These are phyloP conservation scores for Tephrocybe sp. DNA, from an alignment of 768 basidiomycete species.

Conservation along the genomic window DNA sequence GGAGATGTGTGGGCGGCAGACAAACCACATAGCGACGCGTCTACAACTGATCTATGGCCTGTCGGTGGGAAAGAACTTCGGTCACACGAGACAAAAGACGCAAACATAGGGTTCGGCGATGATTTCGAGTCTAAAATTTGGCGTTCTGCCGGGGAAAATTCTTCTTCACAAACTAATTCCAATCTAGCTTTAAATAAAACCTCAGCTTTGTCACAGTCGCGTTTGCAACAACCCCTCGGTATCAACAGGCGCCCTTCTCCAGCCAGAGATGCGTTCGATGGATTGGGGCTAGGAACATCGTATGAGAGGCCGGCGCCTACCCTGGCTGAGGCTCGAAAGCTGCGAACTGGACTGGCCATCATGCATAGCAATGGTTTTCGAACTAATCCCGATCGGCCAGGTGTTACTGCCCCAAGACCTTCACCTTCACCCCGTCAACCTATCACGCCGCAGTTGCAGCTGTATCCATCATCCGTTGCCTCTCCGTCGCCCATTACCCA, in stretches of 20 bases:
- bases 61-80: constrained; percentile 24
- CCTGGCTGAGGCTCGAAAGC: constrained; percentile 71
- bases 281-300: constrained; percentile 55
- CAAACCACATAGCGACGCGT: constrained; percentile 18
- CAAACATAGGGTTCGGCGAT: constrained; percentile 59
- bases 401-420: constrained; percentile 25
- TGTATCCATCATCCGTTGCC: constrained; percentile 31
- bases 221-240: constrained; percentile 4
- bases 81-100: constrained; percentile 19
- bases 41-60: constrained; percentile 41
- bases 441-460: constrained; percentile 22
- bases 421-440: constrained; percentile 34
- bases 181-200: constrained; percentile 17
- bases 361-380: constrained; percentile 36
- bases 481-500: constrained; percentile 27
- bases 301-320: constrained; percentile 57
- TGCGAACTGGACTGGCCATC: constrained; percentile 69
- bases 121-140: constrained; percentile 61
- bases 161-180: constrained; percentile 16
- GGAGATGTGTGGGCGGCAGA: constrained; percentile 45
- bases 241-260: constrained; percentile 12
- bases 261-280: constrained; percentile 78
- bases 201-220: constrained; percentile 8
- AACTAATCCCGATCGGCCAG: constrained; percentile 28
- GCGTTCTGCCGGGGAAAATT: constrained; percentile 43